Evolutionary conservation across 441 rosid species (phyloP), one percentile per base, ranked within the genome.

Genomic region (Breynia disticha): DNA sequence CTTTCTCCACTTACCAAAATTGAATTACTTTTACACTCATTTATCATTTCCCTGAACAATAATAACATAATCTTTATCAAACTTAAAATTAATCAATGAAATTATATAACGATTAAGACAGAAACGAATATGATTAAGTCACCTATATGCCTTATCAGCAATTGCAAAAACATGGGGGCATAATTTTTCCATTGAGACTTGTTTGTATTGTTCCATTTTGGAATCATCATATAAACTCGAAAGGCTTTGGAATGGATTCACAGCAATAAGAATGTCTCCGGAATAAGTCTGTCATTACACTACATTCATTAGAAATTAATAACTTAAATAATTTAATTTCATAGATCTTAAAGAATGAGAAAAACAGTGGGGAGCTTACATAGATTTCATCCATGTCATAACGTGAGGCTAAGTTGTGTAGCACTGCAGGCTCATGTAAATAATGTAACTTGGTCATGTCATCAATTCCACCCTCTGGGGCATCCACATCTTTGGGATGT

Each of bases 1-100:
- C 98, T 90, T 72, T 90, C 98, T 43, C 98, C 98, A 50, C 98
- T 90, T 55, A 90, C 96, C 50, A 90, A 72, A 59, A 87, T 90
- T 16, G 86, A 87, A 68, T 81, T 90, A 76, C 78, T 87, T 71
- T 79, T 76, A 56, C 83, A 77, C 61, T 85, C 93, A 42, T 76
- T 81, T 20, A 85, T 72, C 96, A 90, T 87, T 59, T 68, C 81
- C 89, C 95, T 90, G 78, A 42, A 56, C 43, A 57, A 70, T 58
- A 61, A 20, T n/a, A 2, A 12, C 16, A 52, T 10, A 5, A 16
- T 15, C 15, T 55, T 50, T 48, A 57, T 38, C 19, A 69, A 54
- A 57, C 38, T 67, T 28, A 28, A 9, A 5, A 5, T 1, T 28
- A 28, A 28, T 28, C 35, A 2, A n/a, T n/a, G n/a, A 9, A 28